A percentile compares a stretch with the other conserved stretches of the same genome.
Conservation (phyloP, 2,329 filamentous ascomycete genomes). For the Pseudopyrenochaeta lycopersici region DNA sequence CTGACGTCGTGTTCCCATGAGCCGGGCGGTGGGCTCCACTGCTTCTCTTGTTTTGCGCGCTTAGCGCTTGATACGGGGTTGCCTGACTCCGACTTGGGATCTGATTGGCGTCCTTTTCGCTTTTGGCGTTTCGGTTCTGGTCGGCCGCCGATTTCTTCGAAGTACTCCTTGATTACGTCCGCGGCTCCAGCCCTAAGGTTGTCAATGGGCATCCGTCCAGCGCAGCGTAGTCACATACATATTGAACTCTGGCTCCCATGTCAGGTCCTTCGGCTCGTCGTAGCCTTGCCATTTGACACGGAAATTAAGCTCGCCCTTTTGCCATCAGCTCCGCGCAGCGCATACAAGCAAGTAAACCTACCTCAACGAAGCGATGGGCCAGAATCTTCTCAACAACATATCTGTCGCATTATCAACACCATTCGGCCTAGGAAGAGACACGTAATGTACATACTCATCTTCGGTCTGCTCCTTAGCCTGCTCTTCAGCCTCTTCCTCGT, state of each 20-base stretch:
- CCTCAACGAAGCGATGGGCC: slow-evolving; percentile 64
- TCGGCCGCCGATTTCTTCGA: slow-evolving; percentile 69
- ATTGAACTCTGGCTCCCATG: slow-evolving; percentile 82
- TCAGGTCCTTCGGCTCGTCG: slow-evolving; percentile 72
- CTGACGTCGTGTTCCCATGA: slow-evolving; percentile 80
- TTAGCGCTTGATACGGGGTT: slow-evolving; percentile 36
- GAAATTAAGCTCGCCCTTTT: slow-evolving; percentile 57
- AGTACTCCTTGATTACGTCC: slow-evolving; percentile 72
- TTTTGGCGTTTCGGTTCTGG: slow-evolving; percentile 67
- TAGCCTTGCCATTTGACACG: slow-evolving; percentile 86
- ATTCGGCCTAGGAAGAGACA: slow-evolving; percentile 1
- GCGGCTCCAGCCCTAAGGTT: slow-evolving; percentile 43
- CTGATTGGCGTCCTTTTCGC: slow-evolving; percentile 44
- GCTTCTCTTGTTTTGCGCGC: slow-evolving; percentile 51
- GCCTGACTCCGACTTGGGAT: slow-evolving; percentile 27
- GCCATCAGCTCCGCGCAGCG: slow-evolving; percentile 12
- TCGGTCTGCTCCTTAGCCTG: slow-evolving; percentile 46
- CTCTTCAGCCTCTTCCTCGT: slow-evolving; percentile 53
- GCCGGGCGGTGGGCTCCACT: slow-evolving; percentile 74
- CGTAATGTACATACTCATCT: slow-evolving; percentile 51
- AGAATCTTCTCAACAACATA: slow-evolving; percentile 80
- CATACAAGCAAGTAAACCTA: slow-evolving; percentile 43
- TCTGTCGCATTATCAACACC: slow-evolving; percentile 55
- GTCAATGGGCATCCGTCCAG: slow-evolving; percentile 5
- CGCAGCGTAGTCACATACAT: slow-evolving; percentile 57